A percentile compares a stretch with the other conserved stretches of the same genome.
Evolutionary conservation across 2,329 filamentous ascomycete genomes (phyloP).

Genomic region (Geosmithia flava): DNA sequence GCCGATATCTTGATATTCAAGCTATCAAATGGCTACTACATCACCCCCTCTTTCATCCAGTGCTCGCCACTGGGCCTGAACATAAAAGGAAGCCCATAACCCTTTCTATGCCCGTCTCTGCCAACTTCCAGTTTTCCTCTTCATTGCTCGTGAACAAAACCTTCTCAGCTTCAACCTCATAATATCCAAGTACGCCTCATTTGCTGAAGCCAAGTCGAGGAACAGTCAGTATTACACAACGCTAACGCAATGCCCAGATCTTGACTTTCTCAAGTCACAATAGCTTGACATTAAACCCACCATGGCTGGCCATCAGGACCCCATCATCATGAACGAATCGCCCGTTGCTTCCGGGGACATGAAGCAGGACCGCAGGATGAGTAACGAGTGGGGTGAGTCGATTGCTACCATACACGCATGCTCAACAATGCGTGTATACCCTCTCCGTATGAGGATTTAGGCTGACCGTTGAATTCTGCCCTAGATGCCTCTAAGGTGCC

Average conservation of each 20-base stretch:
- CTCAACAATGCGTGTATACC: neutral
- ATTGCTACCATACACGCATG: neutral
- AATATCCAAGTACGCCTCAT: no score
- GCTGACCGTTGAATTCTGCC: neutral
- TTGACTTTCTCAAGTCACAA: neutral
- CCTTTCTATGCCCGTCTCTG: no score
- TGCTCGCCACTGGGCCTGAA: neutral
- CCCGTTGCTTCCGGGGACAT: slow-evolving; percentile 9
- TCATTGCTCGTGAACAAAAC: no score
- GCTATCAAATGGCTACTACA: neutral
- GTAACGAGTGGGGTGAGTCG: slow-evolving; percentile 36
- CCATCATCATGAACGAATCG: slow-evolving; percentile 13
- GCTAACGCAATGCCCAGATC: no score
- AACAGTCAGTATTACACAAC: no score
- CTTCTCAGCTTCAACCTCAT: no score
- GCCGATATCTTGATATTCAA: neutral
- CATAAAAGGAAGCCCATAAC: no score
- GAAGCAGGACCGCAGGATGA: slow-evolving; percentile 21
- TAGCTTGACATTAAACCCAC: neutral
- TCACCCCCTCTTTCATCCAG: neutral
- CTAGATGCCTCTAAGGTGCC: slow-evolving; percentile 54
- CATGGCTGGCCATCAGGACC: neutral
- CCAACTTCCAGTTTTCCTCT: no score
- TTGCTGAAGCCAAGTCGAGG: no score
- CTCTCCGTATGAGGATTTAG: neutral